Percentiles rank a stretch among this genome's conserved stretches.
Evolutionary conservation across 2,329 filamentous ascomycete species (phyloP).

Genomic region (Cytospora mali): DNA sequence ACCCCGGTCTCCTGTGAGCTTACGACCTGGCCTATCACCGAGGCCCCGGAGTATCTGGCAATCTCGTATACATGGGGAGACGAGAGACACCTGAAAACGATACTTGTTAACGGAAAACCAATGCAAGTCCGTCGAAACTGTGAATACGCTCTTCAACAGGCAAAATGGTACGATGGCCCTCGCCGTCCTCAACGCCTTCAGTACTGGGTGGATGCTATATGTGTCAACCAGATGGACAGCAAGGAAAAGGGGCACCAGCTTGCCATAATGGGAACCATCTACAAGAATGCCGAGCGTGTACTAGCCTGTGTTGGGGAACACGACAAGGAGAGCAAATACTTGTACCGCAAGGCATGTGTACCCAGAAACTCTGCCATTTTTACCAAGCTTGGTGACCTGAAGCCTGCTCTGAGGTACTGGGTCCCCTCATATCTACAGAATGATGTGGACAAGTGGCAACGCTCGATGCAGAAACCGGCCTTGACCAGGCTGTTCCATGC

Average conservation of each 20-base stretch:
- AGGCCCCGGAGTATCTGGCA: background rate
- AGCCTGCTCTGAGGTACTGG: no score
- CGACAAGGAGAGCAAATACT: background rate
- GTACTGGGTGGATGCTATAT: slow-evolving; percentile 16
- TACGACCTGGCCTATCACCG: background rate
- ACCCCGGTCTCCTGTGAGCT: background rate
- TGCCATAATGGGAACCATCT: slow-evolving; percentile 21
- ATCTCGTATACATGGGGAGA: slow-evolving; percentile 19
- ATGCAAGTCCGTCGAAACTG: slow-evolving; percentile 8
- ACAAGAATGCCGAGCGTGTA: slow-evolving; percentile 1
- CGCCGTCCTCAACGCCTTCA: background rate
- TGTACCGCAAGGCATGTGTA: no score
- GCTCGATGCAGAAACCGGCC: no score
- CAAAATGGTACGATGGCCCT: background rate
- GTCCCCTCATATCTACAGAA: no score
- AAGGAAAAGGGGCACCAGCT: slow-evolving; percentile 20
- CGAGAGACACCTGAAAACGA: background rate
- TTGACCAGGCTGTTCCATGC: no score
- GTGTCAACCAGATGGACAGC: no score
- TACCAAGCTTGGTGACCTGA: no score
- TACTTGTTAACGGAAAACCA: slow-evolving; percentile 9
- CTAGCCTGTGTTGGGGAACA: slow-evolving; percentile 6
- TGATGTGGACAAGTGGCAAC: no score
- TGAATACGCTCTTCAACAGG: slow-evolving; percentile 8
- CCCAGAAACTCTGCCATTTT: no score